These are phyloP conservation scores for Spinellus fusiger DNA, from an alignment of 192 early-diverging fungal genomes.

Conservation along the genomic window DNA sequence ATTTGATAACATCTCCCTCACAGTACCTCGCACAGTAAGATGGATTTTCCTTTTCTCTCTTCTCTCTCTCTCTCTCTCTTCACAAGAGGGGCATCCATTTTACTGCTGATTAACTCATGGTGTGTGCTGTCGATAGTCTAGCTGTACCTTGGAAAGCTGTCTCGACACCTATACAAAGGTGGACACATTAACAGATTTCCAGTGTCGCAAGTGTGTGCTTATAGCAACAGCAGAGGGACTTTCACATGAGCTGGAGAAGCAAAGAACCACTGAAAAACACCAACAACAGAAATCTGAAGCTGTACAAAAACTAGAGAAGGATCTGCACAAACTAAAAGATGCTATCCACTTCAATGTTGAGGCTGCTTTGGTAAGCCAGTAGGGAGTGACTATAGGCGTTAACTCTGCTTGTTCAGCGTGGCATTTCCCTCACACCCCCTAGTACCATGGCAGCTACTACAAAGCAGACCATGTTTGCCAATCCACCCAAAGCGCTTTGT, in stretches of 20 bases:
- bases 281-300: neutral
- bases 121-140: conserved; percentile 15
- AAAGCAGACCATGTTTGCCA: conserved; percentile 84
- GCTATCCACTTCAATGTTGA: conserved; percentile 38
- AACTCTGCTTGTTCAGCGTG: conserved; percentile 13
- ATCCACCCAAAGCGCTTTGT: conserved; percentile 72
- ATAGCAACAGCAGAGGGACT: conserved; percentile 37
- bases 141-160: conserved; percentile 58
- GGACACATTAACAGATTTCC: conserved; percentile 60
- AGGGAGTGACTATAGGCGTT: neutral
- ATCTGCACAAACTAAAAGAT: conserved; percentile 36
- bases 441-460: conserved; percentile 38
- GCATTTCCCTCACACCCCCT: conserved; percentile 27
- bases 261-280: conserved; percentile 6
- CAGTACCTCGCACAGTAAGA: conserved; percentile 39
- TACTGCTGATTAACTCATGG: no score
- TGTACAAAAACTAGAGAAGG: conserved; percentile 7
- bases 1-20: conserved; percentile 65
- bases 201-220: conserved; percentile 59
- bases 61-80: neutral
- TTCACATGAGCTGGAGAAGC: conserved; percentile 16
- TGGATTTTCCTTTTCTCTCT: neutral
- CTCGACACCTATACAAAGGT: conserved; percentile 56
- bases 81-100: no score
- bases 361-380: conserved; percentile 34